These are phyloP conservation scores for Metrosideros polymorpha DNA, from an alignment of 441 rosid species.

Conservation along the genomic window DNA sequence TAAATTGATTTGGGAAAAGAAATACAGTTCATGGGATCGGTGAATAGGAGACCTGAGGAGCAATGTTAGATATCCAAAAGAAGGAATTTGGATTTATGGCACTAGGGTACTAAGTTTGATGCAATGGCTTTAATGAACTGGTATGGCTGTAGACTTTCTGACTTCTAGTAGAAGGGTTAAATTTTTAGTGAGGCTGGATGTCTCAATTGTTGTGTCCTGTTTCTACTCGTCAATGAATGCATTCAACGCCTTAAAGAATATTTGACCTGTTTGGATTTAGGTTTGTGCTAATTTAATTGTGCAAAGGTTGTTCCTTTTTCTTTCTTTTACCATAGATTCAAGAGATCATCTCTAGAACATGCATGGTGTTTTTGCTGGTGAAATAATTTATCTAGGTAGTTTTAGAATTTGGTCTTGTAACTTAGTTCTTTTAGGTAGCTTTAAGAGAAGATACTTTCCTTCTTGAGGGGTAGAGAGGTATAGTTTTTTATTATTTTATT, in stretches of 20 bases:
- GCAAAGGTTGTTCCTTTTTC: neutral
- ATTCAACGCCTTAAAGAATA: neutral
- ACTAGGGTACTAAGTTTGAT: neutral
- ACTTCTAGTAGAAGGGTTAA: neutral
- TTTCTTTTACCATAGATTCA: neutral
- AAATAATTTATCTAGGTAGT: neutral
- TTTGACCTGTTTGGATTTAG: neutral
- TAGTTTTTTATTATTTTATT: neutral
- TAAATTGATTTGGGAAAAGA: neutral
- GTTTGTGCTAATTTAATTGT: neutral
- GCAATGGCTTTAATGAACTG: neutral
- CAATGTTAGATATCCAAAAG: neutral
- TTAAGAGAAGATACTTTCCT: neutral
- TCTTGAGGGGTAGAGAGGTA: neutral
- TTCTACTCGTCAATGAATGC: neutral
- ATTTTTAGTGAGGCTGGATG: neutral
- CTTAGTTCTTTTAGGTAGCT: neutral
- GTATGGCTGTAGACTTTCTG: neutral
- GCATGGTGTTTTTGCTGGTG: neutral
- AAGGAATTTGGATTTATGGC: neutral
- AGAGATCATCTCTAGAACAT: neutral
- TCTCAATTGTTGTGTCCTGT: neutral
- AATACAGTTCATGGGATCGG: neutral
- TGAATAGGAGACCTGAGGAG: neutral
- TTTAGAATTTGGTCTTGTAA: neutral